Evolutionary conservation across 768 basidiomycete species (phyloP).

Genomic region (Strobilomyces echinocephalus): DNA sequence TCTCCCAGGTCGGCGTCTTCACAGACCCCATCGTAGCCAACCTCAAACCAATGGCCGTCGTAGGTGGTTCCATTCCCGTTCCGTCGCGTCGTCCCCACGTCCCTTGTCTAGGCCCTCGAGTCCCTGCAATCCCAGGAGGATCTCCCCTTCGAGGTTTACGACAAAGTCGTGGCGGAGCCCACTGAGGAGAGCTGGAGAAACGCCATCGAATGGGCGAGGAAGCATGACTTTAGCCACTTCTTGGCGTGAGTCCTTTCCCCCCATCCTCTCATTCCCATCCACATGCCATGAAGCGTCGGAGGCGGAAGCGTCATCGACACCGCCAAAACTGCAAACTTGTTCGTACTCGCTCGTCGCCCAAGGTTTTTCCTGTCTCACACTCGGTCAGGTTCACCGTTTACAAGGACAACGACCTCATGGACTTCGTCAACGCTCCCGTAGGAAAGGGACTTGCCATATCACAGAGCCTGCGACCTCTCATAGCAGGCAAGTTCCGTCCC

Average conservation of each 20-base stretch:
- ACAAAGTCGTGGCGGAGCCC: slow-evolving; percentile 81
- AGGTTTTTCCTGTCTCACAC: background rate
- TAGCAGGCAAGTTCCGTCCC: slow-evolving; percentile 52
- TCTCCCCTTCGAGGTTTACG: slow-evolving; percentile 77
- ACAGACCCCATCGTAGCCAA: slow-evolving; percentile 85
- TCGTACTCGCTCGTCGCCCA: slow-evolving; percentile 17
- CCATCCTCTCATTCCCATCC: background rate
- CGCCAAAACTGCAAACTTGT: slow-evolving; percentile 92
- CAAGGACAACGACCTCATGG: slow-evolving; percentile 87
- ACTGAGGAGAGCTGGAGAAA: slow-evolving; percentile 86
- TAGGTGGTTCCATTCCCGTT: slow-evolving; percentile 33
- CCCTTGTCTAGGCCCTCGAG: slow-evolving; percentile 54
- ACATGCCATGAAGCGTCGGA: slow-evolving; percentile 55
- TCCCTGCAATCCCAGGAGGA: slow-evolving; percentile 75
- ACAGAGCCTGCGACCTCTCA: slow-evolving; percentile 72
- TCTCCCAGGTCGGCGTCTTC: slow-evolving; percentile 83
- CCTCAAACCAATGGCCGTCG: slow-evolving; percentile 77
- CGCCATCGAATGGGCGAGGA: slow-evolving; percentile 83
- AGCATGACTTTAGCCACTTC: slow-evolving; percentile 90
- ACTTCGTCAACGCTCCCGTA: slow-evolving; percentile 95
- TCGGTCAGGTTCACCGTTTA: slow-evolving; percentile 74
- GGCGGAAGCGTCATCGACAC: slow-evolving; percentile 97
- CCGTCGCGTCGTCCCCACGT: background rate
- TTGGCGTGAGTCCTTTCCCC: slow-evolving; percentile 57
- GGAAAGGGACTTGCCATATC: slow-evolving; percentile 87